Evolutionary conservation across 2,329 filamentous ascomycete genomes (phyloP).

Genomic region (Aspergillus sp.): DNA sequence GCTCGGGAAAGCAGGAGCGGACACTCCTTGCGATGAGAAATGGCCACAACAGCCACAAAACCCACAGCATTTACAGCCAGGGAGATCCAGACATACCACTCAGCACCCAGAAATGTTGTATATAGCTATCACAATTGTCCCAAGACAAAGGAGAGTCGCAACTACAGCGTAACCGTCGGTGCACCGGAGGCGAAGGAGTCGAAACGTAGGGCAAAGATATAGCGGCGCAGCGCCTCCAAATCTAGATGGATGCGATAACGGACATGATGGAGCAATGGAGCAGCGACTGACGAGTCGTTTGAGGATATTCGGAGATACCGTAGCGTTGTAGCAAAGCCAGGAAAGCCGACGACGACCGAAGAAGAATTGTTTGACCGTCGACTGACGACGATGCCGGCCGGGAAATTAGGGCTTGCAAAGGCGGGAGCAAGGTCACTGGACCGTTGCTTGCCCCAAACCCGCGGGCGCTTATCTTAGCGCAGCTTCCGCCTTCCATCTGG

Average conservation of each 20-base stretch:
- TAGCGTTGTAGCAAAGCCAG: constrained; percentile 4
- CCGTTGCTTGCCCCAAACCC: constrained; percentile 25
- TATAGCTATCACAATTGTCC: constrained; percentile 1
- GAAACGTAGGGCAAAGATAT: constrained; percentile 15
- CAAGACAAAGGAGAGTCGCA: background rate
- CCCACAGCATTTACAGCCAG: background rate
- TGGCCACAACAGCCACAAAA: background rate
- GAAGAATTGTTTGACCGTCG: constrained; percentile 19
- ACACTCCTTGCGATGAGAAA: background rate
- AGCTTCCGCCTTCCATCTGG: constrained; percentile 7
- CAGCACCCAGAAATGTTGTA: background rate
- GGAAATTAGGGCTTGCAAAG: constrained; percentile 39
- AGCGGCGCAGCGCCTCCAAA: constrained; percentile 14
- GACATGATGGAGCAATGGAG: constrained; percentile 10
- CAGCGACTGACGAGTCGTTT: constrained; percentile 10
- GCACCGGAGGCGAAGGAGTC: constrained; percentile 17
- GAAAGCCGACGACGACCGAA: constrained; percentile 7
- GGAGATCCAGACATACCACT: constrained; percentile 3
- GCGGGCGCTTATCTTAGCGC: constrained; percentile 23
- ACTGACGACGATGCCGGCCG: constrained; percentile 15
- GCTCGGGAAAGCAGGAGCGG: background rate
- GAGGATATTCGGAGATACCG: constrained; percentile 3
- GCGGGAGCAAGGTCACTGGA: constrained; percentile 28
- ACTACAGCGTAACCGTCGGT: constrained; percentile 15
- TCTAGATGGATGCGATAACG: constrained; percentile 8